Percentiles rank a stretch among this genome's conserved stretches.
These are phyloP conservation scores for Trifolium repens DNA, from an alignment of 306 rosid genomes.

Conservation along the genomic window DNA sequence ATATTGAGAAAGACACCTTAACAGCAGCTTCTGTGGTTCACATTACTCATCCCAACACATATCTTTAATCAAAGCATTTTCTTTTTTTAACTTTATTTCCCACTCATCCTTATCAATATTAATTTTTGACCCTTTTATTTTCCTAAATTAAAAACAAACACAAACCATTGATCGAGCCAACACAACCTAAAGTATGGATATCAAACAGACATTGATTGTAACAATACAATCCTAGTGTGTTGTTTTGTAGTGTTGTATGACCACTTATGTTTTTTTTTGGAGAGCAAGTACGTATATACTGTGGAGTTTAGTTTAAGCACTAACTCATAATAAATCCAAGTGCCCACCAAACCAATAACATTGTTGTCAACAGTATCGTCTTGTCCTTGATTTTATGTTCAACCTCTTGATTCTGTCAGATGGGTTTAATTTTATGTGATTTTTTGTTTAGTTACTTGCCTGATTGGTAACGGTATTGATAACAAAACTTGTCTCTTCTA, in stretches of 20 bases:
- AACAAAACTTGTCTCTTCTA: not conserved
- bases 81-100: slow-evolving; percentile 28
- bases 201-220: slow-evolving; percentile 59
- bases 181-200: slow-evolving; percentile 38
- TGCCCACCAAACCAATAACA: slow-evolving; percentile 12
- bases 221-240: slow-evolving; percentile 39
- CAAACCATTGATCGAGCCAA: slow-evolving; percentile 47
- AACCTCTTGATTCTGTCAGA: not conserved
- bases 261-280: slow-evolving; percentile 50
- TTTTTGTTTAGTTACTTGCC: not conserved
- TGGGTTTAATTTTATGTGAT: not conserved
- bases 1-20: slow-evolving; percentile 57
- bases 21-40: slow-evolving; percentile 46
- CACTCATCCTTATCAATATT: slow-evolving; percentile 37
- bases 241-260: slow-evolving; percentile 37
- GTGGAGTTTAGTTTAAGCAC: slow-evolving; percentile 29
- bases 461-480: not conserved
- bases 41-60: slow-evolving; percentile 23
- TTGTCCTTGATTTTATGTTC: slow-evolving; percentile 1
- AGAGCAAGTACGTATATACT: not conserved
- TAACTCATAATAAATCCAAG: slow-evolving; percentile 29
- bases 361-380: not conserved
- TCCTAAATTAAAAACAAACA: not conserved
- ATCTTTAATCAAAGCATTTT: slow-evolving; percentile 12
- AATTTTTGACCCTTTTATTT: slow-evolving; percentile 38